These are phyloP conservation scores for Curvularia sp. DNA, from an alignment of 2,329 filamentous ascomycete species.

Conservation along the genomic window DNA sequence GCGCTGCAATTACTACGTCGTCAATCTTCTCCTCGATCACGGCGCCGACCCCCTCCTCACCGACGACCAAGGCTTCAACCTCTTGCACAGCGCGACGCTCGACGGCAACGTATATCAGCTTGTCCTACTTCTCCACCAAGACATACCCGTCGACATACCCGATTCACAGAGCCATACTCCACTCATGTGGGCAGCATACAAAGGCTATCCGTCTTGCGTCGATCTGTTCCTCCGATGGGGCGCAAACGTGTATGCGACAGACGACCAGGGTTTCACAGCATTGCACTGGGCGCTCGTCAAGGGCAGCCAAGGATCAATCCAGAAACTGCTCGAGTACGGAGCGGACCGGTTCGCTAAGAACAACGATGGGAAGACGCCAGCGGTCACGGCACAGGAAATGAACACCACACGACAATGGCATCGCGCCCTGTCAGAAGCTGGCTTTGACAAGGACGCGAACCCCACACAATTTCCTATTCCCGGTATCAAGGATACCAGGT, in stretches of 20 bases:
- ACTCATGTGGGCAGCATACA: constrained; percentile 99
- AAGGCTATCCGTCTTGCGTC: constrained; percentile 90
- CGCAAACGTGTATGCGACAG: constrained; percentile 86
- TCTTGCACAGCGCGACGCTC: constrained; percentile 94
- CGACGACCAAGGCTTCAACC: constrained; percentile 97
- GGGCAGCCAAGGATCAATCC: constrained; percentile 85
- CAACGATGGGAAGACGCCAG: constrained; percentile 86
- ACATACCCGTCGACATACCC: constrained; percentile 89
- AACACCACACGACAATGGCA: constrained; percentile 85
- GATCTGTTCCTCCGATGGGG: constrained; percentile 95
- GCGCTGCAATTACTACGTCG: constrained; percentile 94
- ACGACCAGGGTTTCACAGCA: constrained; percentile 93
- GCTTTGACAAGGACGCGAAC: constrained; percentile 81
- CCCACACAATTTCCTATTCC: constrained; percentile 76
- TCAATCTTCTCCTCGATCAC: constrained; percentile 87
- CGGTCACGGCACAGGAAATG: constrained; percentile 85
- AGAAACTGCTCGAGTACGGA: constrained; percentile 95
- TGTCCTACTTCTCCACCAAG: constrained; percentile 88
- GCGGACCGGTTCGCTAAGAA: constrained; percentile 92
- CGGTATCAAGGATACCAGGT: constrained; percentile 77
- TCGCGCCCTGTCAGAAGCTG: constrained; percentile 80
- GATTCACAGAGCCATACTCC: constrained; percentile 92
- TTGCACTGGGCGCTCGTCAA: constrained; percentile 97
- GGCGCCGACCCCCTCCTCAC: constrained; percentile 92
- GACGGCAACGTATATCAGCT: constrained; percentile 94